These are phyloP conservation scores for Schoenoplectus tabernaemontani DNA, from an alignment of 202 grass and related monocot species.

Conservation along the genomic window DNA sequence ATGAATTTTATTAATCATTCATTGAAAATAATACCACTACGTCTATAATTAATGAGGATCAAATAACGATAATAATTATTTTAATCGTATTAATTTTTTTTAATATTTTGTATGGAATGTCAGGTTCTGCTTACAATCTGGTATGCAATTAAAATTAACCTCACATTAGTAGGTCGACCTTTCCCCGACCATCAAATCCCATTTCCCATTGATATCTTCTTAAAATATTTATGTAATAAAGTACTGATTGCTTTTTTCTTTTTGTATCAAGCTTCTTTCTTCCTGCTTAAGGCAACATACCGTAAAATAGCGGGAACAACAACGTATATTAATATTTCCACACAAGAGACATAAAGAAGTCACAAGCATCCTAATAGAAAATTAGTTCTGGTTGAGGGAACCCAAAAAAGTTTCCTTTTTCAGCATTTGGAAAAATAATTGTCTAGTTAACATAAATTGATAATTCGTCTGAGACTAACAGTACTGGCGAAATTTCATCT, in stretches of 20 bases:
- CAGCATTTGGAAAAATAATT: not conserved
- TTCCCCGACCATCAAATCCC: slow-evolving; percentile 54
- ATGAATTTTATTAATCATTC: no score
- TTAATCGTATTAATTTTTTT: no score
- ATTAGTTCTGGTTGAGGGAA: not conserved
- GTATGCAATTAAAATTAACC: no score
- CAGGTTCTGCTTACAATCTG: no score
- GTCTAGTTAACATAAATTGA: no score
- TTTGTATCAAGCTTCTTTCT: not conserved
- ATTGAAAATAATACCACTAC: no score
- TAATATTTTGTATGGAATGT: no score
- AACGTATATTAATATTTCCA: not conserved
- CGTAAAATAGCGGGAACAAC: not conserved
- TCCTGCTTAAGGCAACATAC: slow-evolving; percentile 3
- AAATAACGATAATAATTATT: no score
- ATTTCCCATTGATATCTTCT: slow-evolving; percentile 37
- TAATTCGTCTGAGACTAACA: no score
- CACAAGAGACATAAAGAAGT: not conserved
- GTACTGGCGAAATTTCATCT: no score
- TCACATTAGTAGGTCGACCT: slow-evolving; percentile 26
- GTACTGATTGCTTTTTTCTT: not conserved
- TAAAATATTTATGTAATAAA: slow-evolving; percentile 19
- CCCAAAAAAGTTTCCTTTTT: not conserved
- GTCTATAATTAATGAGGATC: no score
- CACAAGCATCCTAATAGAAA: not conserved